Base-by-base conservation (phyloP, 495 filamentous ascomycete species). In the Xylaria longipes region DNA sequence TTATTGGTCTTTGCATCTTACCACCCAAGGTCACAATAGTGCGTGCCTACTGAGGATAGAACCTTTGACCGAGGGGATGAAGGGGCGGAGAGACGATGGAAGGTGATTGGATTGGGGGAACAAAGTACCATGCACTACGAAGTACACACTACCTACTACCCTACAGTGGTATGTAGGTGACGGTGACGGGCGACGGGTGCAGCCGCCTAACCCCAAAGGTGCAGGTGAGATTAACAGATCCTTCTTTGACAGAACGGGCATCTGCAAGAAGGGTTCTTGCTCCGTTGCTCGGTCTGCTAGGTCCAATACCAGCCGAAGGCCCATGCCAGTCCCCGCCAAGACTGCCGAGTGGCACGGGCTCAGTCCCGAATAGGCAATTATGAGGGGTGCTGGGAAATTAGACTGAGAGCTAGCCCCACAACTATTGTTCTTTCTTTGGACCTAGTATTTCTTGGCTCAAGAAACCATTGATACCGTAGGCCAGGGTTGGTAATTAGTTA, bases 351-450 rank as follows among this genome's bases (percentile, higher is more conserved):
- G 22, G 31, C 20, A 63, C 45, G 56, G 43, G 15, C 29, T 62
- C 43, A 37, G n/a, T 15, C 31, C 69, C 1, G 31, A 71, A 71
- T 7, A 58, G 61, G 69, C n/a, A 71, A 71, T 22, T 48, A 15
- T 58, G 60, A 57, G 31, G 69, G 69, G 35, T 65, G 3, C 1
- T 22, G 46, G 46, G 69, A 71, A 65, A 71, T 71, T 71, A 43
- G 69, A 57, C 33, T 15, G 25, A 29, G 12, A 29, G 33, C 35
- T 31, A 27, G 68, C 9, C 46, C 57, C 68, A 52, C 27, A 5
- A 17, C 57, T 37, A 43, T 63, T 43, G 20, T 12, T 41, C 60
- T 33, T 43, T 62, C 58, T 15, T 41, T 43, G 35, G 45, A 29
- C 15, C 37, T 70, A 15, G n/a, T 22, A 11, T 17, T 15, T 61